These are phyloP conservation scores for Schizothecium vesticola DNA, from an alignment of 495 filamentous ascomycete species.

Conservation along the genomic window DNA sequence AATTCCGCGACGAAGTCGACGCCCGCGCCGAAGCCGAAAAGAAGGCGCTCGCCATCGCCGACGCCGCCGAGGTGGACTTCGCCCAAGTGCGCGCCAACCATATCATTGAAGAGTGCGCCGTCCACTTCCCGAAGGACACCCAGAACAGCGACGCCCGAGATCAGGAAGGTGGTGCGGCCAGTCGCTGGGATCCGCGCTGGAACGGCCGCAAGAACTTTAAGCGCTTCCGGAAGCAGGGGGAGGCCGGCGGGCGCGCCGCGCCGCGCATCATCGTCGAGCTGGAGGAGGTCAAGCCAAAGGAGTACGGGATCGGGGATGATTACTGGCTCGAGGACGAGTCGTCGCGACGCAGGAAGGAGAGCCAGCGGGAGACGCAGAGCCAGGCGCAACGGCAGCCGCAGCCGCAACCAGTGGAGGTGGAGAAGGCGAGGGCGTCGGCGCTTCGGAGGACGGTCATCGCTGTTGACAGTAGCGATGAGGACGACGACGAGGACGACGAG, in stretches of 20 bases:
- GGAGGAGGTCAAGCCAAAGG: conserved; percentile 72
- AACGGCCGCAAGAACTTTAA: conserved; percentile 98
- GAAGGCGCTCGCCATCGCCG: conserved; percentile 45
- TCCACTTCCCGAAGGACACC: conserved; percentile 36
- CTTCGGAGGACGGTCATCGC: conserved; percentile 19
- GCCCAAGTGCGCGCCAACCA: conserved; percentile 67
- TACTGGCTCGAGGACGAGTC: conserved; percentile 61
- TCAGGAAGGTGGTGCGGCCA: conserved; percentile 43
- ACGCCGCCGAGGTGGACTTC: conserved; percentile 57
- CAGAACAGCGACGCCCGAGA: conserved; percentile 25
- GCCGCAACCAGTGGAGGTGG: not conserved
- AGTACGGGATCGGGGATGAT: conserved; percentile 78
- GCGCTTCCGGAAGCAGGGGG: conserved; percentile 66
- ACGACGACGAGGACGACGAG: conserved; percentile 21
- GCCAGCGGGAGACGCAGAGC: conserved; percentile 22
- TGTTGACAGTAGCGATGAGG: conserved; percentile 40
- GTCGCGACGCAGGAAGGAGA: conserved; percentile 25
- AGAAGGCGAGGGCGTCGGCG: not conserved
- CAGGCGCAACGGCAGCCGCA: not conserved
- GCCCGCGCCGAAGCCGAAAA: conserved; percentile 55
- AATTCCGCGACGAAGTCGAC: conserved; percentile 65
- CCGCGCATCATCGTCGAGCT: conserved; percentile 66
- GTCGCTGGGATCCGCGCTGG: conserved; percentile 86
- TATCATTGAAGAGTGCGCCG: conserved; percentile 75
- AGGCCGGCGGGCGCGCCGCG: conserved; percentile 40